Conservation (phyloP, 331 rosid genomes). For the Quercus phellos region DNA sequence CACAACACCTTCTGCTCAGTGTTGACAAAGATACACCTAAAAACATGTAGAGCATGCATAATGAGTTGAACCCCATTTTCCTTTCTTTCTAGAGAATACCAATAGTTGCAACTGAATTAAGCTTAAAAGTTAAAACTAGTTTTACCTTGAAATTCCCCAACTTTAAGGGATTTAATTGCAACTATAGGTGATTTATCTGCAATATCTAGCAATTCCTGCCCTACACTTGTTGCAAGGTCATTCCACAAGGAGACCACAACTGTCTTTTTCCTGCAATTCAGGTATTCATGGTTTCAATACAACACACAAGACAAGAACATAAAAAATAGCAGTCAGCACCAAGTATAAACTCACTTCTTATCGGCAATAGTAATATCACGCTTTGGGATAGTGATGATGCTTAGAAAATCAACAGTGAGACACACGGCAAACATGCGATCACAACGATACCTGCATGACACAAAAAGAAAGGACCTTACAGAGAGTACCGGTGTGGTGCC, state of each 20-base stretch:
- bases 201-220: constrained; percentile 73
- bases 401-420: too few relatives aligned
- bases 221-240: constrained; percentile 77
- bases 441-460: too few relatives aligned
- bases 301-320: not conserved
- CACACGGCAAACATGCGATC: too few relatives aligned
- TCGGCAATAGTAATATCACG: constrained; percentile 96
- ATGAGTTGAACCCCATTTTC: not conserved
- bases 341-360: constrained; percentile 50
- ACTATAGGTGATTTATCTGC: constrained; percentile 66
- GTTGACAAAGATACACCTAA: constrained; percentile 87
- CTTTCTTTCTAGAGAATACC: too few relatives aligned
- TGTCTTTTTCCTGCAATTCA: constrained; percentile 62
- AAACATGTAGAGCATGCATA: not conserved
- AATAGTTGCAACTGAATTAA: too few relatives aligned
- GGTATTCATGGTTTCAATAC: not conserved
- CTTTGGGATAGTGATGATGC: constrained; percentile 42
- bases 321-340: not conserved
- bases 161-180: constrained; percentile 77
- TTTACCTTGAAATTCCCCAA: constrained; percentile 92
- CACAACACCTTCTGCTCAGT: constrained; percentile 54
- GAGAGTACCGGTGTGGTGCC: too few relatives aligned
- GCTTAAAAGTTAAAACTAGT: not conserved
- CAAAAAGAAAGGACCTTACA: too few relatives aligned
- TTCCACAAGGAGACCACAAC: constrained; percentile 90